These are phyloP conservation scores for Rhizoclosmatium sp. DNA, from an alignment of 192 early-diverging fungal genomes.

Conservation along the genomic window DNA sequence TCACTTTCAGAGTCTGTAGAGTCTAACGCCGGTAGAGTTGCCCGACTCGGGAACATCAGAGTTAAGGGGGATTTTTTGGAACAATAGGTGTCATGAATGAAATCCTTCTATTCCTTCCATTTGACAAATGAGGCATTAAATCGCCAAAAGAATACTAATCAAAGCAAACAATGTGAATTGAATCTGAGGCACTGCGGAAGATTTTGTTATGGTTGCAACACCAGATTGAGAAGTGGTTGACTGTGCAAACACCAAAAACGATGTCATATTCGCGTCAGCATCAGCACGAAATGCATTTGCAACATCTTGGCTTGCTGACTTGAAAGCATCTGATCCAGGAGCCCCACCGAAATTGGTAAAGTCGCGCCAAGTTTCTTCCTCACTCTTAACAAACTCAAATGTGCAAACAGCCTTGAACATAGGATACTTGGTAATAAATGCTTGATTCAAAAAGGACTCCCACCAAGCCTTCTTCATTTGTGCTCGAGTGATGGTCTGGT, in stretches of 20 bases:
- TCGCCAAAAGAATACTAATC: too few species aligned
- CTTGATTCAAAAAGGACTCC: constrained; percentile 10
- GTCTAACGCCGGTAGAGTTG: too few species aligned
- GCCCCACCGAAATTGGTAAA: constrained; percentile 18
- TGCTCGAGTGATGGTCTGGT: constrained; percentile 17
- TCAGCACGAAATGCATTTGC: not conserved
- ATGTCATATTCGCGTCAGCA: not conserved
- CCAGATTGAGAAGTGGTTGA: too few species aligned
- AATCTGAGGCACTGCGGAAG: too few species aligned
- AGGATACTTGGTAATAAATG: constrained; percentile 31
- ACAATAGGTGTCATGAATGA: too few species aligned
- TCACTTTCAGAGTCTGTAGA: too few species aligned
- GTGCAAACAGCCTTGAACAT: constrained; percentile 32
- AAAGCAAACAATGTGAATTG: too few species aligned
- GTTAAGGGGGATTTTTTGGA: too few species aligned
- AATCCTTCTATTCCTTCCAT: too few species aligned
- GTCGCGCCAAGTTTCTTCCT: constrained; percentile 38
- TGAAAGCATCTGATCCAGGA: not conserved
- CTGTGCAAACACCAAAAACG: not conserved
- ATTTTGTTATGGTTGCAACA: too few species aligned
- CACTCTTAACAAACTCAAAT: constrained; percentile 31
- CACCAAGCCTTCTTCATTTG: constrained; percentile 41
- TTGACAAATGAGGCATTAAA: too few species aligned
- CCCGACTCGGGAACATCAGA: too few species aligned
- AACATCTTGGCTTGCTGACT: not conserved